These are phyloP conservation scores for Zanthoxylum bungeanum DNA, from an alignment of 345 rosid species.

Conservation along the genomic window DNA sequence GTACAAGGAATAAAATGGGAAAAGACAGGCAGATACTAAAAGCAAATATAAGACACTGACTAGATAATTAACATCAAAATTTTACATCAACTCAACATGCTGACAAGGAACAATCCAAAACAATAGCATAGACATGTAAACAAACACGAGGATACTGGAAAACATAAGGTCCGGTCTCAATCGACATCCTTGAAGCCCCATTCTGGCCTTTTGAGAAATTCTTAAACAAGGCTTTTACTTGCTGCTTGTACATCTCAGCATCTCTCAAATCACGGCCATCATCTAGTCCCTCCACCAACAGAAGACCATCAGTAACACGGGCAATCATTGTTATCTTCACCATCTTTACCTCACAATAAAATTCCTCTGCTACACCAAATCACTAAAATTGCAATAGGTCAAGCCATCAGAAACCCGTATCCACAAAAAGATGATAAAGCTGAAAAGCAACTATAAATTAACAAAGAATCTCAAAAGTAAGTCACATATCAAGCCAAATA, in stretches of 20 bases:
- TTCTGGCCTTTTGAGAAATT: conserved; percentile 86
- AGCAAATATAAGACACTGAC: neutral
- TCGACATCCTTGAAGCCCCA: conserved; percentile 91
- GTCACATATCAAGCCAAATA: neutral
- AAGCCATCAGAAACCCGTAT: conserved; percentile 16
- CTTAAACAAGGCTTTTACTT: conserved; percentile 92
- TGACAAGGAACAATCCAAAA: neutral
- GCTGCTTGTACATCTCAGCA: conserved; percentile 95
- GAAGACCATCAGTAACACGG: conserved; percentile 97
- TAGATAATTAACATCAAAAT: neutral
- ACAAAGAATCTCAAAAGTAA: neutral
- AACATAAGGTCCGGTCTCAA: conserved; percentile 84
- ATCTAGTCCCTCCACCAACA: conserved; percentile 90
- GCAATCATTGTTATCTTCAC: conserved; percentile 99
- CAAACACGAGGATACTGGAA: conserved; percentile 86
- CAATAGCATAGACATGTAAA: neutral
- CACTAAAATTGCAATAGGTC: conserved; percentile 33
- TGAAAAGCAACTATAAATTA: neutral
- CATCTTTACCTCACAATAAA: conserved; percentile 47
- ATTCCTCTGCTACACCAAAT: conserved; percentile 31
- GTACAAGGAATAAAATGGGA: neutral
- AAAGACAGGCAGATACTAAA: neutral
- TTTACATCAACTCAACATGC: neutral
- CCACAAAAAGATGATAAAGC: neutral
- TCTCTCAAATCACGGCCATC: conserved; percentile 92